These are phyloP conservation scores for Phalaenopsis equestris DNA, from an alignment of 106 monocot species.

Conservation along the genomic window DNA sequence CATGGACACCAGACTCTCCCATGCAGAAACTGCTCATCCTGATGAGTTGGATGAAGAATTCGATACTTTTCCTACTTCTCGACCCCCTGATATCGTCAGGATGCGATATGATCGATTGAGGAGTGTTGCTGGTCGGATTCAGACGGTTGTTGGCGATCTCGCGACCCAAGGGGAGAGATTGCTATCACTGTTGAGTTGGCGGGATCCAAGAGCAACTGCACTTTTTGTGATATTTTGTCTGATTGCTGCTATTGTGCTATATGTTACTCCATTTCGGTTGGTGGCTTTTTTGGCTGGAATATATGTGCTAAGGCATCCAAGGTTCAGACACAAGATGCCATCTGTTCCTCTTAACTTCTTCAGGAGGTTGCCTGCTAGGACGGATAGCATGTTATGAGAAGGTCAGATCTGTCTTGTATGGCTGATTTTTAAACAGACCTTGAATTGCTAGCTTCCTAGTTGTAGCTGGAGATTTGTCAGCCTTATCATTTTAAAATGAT, in stretches of 20 bases:
- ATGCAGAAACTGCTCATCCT: conserved; percentile 41
- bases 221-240: conserved; percentile 51
- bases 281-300: conserved; percentile 43
- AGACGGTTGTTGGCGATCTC: conserved; percentile 65
- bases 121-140: conserved; percentile 66
- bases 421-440: neutral
- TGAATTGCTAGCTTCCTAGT: neutral
- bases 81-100: conserved; percentile 35
- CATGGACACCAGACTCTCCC: conserved; percentile 64
- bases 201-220: conserved; percentile 61
- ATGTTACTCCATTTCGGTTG: conserved; percentile 42
- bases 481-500: neutral
- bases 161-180: conserved; percentile 72
- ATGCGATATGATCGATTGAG: conserved; percentile 76
- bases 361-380: conserved; percentile 32
- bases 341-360: conserved; percentile 36
- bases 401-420: conserved; percentile 1
- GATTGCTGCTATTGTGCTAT: conserved; percentile 35
- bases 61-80: conserved; percentile 58
- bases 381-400: conserved; percentile 32
- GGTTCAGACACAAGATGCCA: conserved; percentile 30
- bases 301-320: conserved; percentile 42
- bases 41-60: conserved; percentile 82
- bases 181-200: conserved; percentile 51
- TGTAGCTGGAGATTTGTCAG: neutral